These are phyloP conservation scores for Babesia bovis DNA, from an alignment of 169 alveolate genomes.

Conservation along the genomic window DNA sequence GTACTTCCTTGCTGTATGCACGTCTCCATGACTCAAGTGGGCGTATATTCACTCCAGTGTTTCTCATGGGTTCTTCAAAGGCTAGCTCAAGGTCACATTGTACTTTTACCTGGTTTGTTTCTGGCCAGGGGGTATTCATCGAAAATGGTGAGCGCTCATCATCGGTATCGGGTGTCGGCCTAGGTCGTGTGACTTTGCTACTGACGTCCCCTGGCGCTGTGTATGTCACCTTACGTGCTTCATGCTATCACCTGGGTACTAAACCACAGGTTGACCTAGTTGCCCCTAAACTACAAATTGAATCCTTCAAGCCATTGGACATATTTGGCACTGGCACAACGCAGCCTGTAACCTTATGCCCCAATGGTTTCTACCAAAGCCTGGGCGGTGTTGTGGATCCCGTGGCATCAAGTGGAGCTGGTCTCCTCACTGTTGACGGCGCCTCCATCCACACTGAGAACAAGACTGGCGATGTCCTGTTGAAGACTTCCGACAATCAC, in stretches of 20 bases:
- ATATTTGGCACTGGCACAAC: conserved; percentile 1
- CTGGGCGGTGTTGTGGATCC: conserved; percentile 19
- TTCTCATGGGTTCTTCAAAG: conserved; percentile 12
- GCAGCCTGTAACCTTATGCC: not conserved
- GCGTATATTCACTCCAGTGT: conserved; percentile 14
- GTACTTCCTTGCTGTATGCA: conserved; percentile 6
- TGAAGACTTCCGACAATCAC: conserved; percentile 23
- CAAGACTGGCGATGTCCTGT: conserved; percentile 39
- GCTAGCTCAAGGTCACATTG: conserved; percentile 11
- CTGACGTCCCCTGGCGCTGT: conserved; percentile 22
- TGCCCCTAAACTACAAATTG: conserved; percentile 1
- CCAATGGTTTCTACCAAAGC: conserved; percentile 4
- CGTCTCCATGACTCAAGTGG: not conserved
- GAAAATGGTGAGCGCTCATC: conserved; percentile 15
- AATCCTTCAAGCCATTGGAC: not conserved
- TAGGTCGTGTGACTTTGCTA: conserved; percentile 2
- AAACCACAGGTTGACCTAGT: not conserved
- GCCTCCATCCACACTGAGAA: conserved; percentile 5
- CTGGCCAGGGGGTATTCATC: conserved; percentile 22
- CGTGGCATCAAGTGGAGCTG: conserved; percentile 15
- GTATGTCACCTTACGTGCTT: conserved; percentile 7
- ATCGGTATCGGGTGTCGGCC: conserved; percentile 16
- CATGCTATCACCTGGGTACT: conserved; percentile 16
- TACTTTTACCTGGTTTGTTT: conserved; percentile 12
- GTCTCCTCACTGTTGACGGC: not conserved